Conservation (phyloP, 2,329 filamentous ascomycete species). For the Pseudocercospora cruenta region DNA sequence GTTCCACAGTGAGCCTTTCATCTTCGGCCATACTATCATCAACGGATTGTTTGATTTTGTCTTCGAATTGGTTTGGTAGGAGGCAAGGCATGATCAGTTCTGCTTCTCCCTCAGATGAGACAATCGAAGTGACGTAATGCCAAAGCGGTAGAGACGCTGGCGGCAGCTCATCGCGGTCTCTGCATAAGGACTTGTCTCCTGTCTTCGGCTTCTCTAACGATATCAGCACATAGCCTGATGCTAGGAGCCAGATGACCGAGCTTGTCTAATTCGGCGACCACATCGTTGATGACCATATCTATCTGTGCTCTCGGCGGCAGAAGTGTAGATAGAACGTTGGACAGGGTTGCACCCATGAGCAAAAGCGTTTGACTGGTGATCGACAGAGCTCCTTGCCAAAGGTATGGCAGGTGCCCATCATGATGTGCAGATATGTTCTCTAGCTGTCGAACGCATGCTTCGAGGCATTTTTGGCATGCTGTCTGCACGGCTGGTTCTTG, state of each 20-base stretch:
- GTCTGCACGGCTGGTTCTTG: constrained; percentile 74
- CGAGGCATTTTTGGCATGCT: constrained; percentile 78
- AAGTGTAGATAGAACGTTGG: constrained; percentile 69
- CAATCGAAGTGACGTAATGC: neutral
- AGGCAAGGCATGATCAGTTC: neutral
- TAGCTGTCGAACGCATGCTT: constrained; percentile 77
- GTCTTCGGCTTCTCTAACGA: constrained; percentile 75
- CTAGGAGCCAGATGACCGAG: constrained; percentile 77
- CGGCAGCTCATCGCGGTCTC: constrained; percentile 15
- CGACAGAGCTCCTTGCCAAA: constrained; percentile 82
- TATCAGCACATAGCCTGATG: constrained; percentile 74
- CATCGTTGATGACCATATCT: constrained; percentile 76
- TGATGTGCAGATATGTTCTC: constrained; percentile 80
- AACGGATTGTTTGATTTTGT: neutral
- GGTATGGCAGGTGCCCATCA: constrained; percentile 80
- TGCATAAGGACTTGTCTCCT: constrained; percentile 63
- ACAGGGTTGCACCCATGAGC: constrained; percentile 85
- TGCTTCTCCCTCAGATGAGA: neutral
- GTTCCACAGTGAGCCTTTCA: constrained; percentile 39
- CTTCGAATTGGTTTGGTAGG: neutral
- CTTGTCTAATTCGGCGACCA: constrained; percentile 74
- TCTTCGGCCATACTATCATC: constrained; percentile 12
- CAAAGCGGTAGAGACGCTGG: neutral
- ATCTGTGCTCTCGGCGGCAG: constrained; percentile 62
- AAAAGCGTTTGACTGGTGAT: constrained; percentile 81